Evolutionary conservation across 2,329 filamentous ascomycete genomes (phyloP).

Genomic region (Claviceps purpurea): DNA sequence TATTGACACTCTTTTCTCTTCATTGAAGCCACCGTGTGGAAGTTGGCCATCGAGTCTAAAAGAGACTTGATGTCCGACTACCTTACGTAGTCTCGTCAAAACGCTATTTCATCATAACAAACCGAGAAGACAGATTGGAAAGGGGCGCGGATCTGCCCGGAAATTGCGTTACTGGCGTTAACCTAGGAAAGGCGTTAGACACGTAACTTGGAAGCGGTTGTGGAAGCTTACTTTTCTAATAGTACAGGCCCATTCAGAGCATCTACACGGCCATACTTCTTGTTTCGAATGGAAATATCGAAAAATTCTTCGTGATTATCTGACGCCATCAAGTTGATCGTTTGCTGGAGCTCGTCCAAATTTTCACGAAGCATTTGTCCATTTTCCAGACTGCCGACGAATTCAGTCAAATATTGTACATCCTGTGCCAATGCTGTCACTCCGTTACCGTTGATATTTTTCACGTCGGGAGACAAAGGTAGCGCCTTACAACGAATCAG

Average conservation of each 20-base stretch:
- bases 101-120: constrained; percentile 42
- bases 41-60: not conserved
- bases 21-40: not conserved
- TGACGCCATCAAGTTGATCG: constrained; percentile 70
- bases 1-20: not conserved
- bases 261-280: constrained; percentile 88
- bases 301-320: constrained; percentile 97
- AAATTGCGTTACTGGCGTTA: constrained; percentile 49
- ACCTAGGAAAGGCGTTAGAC: constrained; percentile 28
- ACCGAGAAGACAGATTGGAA: constrained; percentile 60
- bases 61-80: not conserved
- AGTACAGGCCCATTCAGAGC: constrained; percentile 76
- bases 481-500: constrained; percentile 41
- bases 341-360: constrained; percentile 86
- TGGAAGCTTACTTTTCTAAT: constrained; percentile 65
- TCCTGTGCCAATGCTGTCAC: constrained; percentile 71
- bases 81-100: not conserved
- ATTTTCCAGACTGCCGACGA: constrained; percentile 77
- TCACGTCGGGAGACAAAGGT: constrained; percentile 65
- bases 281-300: constrained; percentile 77
- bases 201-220: not conserved
- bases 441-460: constrained; percentile 75
- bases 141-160: constrained; percentile 50
- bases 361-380: constrained; percentile 76
- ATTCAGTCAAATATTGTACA: constrained; percentile 69